phyloP scores from a whole-genome alignment of 2,329 filamentous ascomycete species.

The Fusarium odoratissimum region DNA sequence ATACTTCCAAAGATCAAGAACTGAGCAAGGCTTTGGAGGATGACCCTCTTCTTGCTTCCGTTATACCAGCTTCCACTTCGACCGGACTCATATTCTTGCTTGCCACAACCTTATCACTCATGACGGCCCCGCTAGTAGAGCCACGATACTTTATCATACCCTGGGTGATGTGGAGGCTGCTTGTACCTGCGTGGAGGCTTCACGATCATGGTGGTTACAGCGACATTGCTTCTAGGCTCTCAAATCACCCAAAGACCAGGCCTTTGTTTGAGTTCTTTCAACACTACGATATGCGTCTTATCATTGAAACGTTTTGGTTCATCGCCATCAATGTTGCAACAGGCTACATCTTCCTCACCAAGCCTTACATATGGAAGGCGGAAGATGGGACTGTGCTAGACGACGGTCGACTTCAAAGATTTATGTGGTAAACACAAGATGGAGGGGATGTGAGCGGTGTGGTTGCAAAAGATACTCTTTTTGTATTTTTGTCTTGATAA shows the following conservation, averaged over 20 bases:
- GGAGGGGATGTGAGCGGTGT: not conserved
- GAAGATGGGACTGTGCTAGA: constrained; percentile 65
- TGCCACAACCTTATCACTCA: constrained; percentile 79
- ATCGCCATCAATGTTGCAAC: constrained; percentile 72
- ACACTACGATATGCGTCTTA: constrained; percentile 59
- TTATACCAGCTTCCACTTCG: constrained; percentile 57
- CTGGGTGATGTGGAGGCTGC: constrained; percentile 91
- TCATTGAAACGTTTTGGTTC: constrained; percentile 77
- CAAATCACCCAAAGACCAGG: not conserved
- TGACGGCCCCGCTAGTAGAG: constrained; percentile 93
- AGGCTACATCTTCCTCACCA: constrained; percentile 76
- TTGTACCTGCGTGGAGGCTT: constrained; percentile 69
- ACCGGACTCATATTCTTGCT: constrained; percentile 69
- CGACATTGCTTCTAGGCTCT: constrained; percentile 1
- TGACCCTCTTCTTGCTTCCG: constrained; percentile 45
- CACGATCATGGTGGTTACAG: constrained; percentile 28
- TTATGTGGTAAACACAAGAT: constrained; percentile 75
- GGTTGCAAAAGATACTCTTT: constrained; percentile 35
- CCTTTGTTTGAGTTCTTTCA: constrained; percentile 16
- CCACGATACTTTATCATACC: constrained; percentile 96
- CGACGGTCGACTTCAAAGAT: constrained; percentile 73
- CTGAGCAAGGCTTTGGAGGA: constrained; percentile 35
- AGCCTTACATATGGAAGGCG: constrained; percentile 74
- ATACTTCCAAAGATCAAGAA: constrained; percentile 5
- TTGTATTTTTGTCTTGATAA: constrained; percentile 31